Base-by-base conservation (phyloP, 345 rosid genomes). In the Rhizophora mangle region DNA sequence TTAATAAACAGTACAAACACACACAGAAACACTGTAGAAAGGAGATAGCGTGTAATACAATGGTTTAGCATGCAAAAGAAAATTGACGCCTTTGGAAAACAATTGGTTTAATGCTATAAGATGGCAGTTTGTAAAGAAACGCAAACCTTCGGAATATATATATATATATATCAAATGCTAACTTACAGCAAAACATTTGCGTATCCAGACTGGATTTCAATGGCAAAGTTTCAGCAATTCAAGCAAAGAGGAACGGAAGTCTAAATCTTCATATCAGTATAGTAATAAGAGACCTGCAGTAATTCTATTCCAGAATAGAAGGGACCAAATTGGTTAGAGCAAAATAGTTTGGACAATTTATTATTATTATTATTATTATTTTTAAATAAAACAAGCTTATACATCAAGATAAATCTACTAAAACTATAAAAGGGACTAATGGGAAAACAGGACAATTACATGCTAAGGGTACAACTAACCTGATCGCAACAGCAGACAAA, bases 401-500 rank as follows among this genome's bases (percentile, higher is more conserved):
- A 60, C 30, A 49, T 19, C n/a, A 29, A n/a, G 36, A 65, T 46
- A 36, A 36, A n/a, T 10, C 61, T 37, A 24, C 51, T 16, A 20
- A 46, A 26, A 37, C 11, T 43, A 55, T 52, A 57, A 26, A 57
- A 16, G 27, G 32, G 21, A 49, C 36, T 2, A 55, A 39, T 10
- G 31, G 22, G 34, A 71, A 60, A 62, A 10, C n/a, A 37, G 71
- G 29, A 57, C 55, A 49, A 19, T 55, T 31, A 55, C n/a, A 31
- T 60, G 30, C 9, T 31, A 55, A 63, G 37, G 59, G 57, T 32
- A 59, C 58, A 74, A 67, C 82, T 55, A 73, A 94, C 98, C 94
- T 89, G 85, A 89, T 82, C 68, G 91, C 72, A 58, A 86, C 73
- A 65, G 88, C 58, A 71, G 81, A 67, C 73, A 89, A 88, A 82